These are phyloP conservation scores for Lodderomyces pseudojiufengensis DNA, from an alignment of 1,139 yeast genomes.

Conservation along the genomic window DNA sequence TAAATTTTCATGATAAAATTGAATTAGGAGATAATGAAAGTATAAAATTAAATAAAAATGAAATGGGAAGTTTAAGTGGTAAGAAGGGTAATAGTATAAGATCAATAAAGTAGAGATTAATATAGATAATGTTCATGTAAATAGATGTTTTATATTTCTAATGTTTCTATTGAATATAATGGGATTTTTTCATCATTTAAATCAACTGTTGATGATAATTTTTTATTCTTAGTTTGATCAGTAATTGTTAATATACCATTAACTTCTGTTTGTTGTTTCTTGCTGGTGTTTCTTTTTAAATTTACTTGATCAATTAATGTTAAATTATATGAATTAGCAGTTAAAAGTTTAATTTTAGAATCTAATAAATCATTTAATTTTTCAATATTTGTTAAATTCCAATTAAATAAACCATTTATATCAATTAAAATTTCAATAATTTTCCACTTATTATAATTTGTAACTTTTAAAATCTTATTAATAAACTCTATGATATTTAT, in stretches of 20 bases:
- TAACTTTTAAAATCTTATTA: constrained; percentile 12
- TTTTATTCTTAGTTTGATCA: constrained; percentile 23
- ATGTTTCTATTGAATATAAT: constrained; percentile 49
- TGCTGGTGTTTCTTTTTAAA: constrained; percentile 20
- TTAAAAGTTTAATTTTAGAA: constrained; percentile 46
- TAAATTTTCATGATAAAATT: constrained; percentile 75
- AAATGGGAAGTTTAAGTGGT: constrained; percentile 44
- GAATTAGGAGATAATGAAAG: constrained; percentile 87
- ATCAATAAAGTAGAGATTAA: too few species aligned
- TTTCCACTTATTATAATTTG: constrained; percentile 48
- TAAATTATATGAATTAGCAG: constrained; percentile 50
- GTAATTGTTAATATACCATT: constrained; percentile 39
- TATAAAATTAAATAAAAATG: constrained; percentile 32
- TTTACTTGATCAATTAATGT: constrained; percentile 53
- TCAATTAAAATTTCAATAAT: constrained; percentile 63
- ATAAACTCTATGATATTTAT: constrained; percentile 45
- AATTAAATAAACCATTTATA: constrained; percentile 66
- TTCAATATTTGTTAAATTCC: constrained; percentile 48
- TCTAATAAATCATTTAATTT: constrained; percentile 44
- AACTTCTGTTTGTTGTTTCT: constrained; percentile 12
- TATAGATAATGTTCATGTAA: too few species aligned
- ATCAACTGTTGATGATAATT: constrained; percentile 26
- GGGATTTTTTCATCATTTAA: constrained; percentile 42
- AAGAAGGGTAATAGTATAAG: constrained; percentile 22
- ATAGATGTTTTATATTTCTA: constrained; percentile 31